phyloP scores from a whole-genome alignment of 192 early-diverging fungal species.

The Umbelopsis sp. region DNA sequence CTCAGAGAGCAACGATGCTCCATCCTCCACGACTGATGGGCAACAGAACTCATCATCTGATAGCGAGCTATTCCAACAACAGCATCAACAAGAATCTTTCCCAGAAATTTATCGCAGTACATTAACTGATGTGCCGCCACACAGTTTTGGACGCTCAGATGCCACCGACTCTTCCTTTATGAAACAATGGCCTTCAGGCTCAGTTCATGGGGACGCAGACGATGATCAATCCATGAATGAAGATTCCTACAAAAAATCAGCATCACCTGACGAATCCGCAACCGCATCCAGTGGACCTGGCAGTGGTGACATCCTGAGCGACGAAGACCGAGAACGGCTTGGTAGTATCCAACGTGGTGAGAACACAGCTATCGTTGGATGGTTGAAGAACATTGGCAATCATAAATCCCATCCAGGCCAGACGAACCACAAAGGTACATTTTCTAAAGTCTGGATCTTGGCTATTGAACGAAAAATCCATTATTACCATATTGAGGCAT shows the following conservation, averaged over 20 bases:
- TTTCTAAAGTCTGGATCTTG: too few species aligned
- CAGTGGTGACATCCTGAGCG: constrained; percentile 9
- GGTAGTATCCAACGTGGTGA: constrained; percentile 12
- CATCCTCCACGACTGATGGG: too few species aligned
- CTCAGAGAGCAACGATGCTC: too few species aligned
- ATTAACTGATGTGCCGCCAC: neutral
- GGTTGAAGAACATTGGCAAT: constrained; percentile 3
- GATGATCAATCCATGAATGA: neutral
- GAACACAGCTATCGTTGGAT: constrained; percentile 8
- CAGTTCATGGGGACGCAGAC: neutral
- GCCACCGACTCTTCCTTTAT: neutral
- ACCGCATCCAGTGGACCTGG: constrained; percentile 1
- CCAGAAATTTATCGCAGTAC: constrained; percentile 7
- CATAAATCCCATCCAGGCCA: neutral
- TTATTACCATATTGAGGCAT: neutral
- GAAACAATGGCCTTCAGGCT: neutral
- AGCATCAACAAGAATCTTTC: neutral
- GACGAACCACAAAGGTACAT: neutral
- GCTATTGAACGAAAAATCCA: too few species aligned
- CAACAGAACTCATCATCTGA: too few species aligned
- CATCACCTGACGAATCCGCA: neutral
- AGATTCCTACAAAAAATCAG: too few species aligned
- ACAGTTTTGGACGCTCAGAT: constrained; percentile 8
- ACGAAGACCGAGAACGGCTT: constrained; percentile 7
- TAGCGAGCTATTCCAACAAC: neutral